Base-by-base conservation (phyloP, 2,329 filamentous ascomycete species). In the Penicillium expansum region DNA sequence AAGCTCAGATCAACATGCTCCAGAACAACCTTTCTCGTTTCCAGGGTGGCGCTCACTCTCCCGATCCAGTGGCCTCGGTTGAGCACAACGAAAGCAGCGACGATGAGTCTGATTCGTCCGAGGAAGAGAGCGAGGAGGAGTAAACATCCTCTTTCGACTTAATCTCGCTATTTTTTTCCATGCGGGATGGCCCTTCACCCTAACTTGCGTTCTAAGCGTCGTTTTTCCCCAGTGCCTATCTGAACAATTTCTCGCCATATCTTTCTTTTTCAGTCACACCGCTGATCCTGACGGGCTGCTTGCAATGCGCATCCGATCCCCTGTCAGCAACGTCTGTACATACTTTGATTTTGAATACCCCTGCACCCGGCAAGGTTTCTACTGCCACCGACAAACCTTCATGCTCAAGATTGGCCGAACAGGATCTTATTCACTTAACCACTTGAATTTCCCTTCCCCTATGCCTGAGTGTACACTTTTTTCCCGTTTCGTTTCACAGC, bases 121-220 rank as follows among this genome's bases (percentile, higher is more conserved):
- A 63, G 30, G 78, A 79, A 55, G 78, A 80, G 67, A 80, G 78
- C 57, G 78, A 80, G 61, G 78, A 80, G 62, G 78, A 80, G 69
- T 80, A 73, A 68, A 63, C 13, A 35, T 20, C 35, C 49, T 61
- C 43, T 39, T 47, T 20, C 18, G 16, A 38, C 32, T 45, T 30
- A 30, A 45, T 48, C 37, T 29, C 39, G 39, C 48, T 16, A 30
- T 41, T 45, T 48, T 37, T 10, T 24, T 32, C 29, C 18, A 27
- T 37, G 32, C 30, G 45, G 57, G 54, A 57, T 54, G 45, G 38
- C 29, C 20, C 41, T 55, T 61, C 56, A 56, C 52, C 57, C 56
- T 61, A 56, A 60, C 58, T 63, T 63, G 63, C 64, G 63, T 63
- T 66, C 59, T 14, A 50, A 65, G 61, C 63, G 63, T 65, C 56